Percentiles rank a stretch among this genome's conserved stretches.
phyloP scores from a whole-genome alignment of 495 filamentous ascomycete genomes.

The Penicillium waksmanii region DNA sequence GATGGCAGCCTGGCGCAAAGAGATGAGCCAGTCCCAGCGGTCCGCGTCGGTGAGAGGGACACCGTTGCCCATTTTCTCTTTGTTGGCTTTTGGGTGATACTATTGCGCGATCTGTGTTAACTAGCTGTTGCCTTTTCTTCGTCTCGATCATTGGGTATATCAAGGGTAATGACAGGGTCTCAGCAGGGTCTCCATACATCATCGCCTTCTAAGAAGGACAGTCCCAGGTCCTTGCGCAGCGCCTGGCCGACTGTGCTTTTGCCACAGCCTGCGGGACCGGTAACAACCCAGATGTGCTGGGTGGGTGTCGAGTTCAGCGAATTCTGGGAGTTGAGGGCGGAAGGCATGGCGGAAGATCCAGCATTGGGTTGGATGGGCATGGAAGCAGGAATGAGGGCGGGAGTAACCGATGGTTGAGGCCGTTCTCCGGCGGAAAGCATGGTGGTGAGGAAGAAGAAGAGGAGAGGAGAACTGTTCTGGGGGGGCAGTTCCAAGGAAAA shows the following conservation, averaged over 20 bases:
- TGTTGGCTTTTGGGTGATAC: constrained; percentile 85
- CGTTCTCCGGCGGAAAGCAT: constrained; percentile 53
- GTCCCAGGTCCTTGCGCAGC: constrained; percentile 67
- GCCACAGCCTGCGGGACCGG: constrained; percentile 93
- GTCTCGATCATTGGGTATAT: background rate
- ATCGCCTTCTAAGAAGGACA: constrained; percentile 94
- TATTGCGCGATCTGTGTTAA: constrained; percentile 39
- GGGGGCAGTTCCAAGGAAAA: constrained; percentile 10
- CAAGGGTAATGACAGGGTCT: background rate
- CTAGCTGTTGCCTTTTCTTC: constrained; percentile 15
- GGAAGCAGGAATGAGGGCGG: constrained; percentile 26
- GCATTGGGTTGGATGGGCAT: constrained; percentile 29
- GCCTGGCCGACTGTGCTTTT: constrained; percentile 90
- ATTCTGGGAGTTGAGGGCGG: constrained; percentile 25
- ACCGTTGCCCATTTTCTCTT: constrained; percentile 90
- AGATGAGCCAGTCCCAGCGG: constrained; percentile 97
- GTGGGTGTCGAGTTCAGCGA: constrained; percentile 31
- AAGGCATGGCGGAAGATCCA: constrained; percentile 26
- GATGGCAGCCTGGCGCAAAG: constrained; percentile 80
- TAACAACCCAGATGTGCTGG: constrained; percentile 97
- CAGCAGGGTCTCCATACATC: constrained; percentile 68
- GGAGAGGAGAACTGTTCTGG: background rate
- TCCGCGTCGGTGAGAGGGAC: constrained; percentile 91
- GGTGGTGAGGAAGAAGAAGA: constrained; percentile 22
- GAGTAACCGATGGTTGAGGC: constrained; percentile 33